These are phyloP conservation scores for Buddleja alternifolia DNA, from an alignment of 257 asterid genomes.

Conservation along the genomic window DNA sequence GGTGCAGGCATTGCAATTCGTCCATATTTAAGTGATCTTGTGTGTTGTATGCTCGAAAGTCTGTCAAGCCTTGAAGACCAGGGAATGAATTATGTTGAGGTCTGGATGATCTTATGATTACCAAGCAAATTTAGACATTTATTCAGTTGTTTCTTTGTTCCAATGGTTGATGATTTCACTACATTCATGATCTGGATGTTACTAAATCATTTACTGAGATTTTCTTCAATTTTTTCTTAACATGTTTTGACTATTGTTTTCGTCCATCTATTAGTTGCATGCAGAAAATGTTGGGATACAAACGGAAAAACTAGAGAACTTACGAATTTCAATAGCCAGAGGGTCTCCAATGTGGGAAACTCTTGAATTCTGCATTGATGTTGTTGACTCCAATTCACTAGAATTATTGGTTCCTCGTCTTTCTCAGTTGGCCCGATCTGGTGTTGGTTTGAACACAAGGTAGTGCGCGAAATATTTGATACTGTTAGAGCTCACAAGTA, in stretches of 20 bases:
- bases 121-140: background rate
- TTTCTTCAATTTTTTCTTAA: slow-evolving; percentile 15
- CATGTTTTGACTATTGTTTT: slow-evolving; percentile 16
- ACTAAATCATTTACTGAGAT: slow-evolving; percentile 18
- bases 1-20: slow-evolving; percentile 94
- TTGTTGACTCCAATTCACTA: slow-evolving; percentile 76
- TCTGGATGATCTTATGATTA: slow-evolving; percentile 36
- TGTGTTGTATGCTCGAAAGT: slow-evolving; percentile 98
- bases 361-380: slow-evolving; percentile 90
- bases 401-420: slow-evolving; percentile 91
- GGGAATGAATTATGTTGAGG: slow-evolving; percentile 97
- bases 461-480: slow-evolving; percentile 29
- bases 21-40: slow-evolving; percentile 88
- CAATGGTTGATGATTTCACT: slow-evolving; percentile 21
- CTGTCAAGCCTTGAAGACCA: slow-evolving; percentile 98
- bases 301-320: slow-evolving; percentile 87
- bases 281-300: slow-evolving; percentile 94
- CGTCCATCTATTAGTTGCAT: slow-evolving; percentile 63
- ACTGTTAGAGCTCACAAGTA: slow-evolving; percentile 12
- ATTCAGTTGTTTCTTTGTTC: background rate
- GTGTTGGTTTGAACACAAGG: slow-evolving; percentile 97
- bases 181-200: slow-evolving; percentile 20
- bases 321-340: slow-evolving; percentile 88
- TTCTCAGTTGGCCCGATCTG: slow-evolving; percentile 77
- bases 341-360: slow-evolving; percentile 99